phyloP scores from a whole-genome alignment of 2,329 filamentous ascomycete species.

The Claviceps capensis region DNA sequence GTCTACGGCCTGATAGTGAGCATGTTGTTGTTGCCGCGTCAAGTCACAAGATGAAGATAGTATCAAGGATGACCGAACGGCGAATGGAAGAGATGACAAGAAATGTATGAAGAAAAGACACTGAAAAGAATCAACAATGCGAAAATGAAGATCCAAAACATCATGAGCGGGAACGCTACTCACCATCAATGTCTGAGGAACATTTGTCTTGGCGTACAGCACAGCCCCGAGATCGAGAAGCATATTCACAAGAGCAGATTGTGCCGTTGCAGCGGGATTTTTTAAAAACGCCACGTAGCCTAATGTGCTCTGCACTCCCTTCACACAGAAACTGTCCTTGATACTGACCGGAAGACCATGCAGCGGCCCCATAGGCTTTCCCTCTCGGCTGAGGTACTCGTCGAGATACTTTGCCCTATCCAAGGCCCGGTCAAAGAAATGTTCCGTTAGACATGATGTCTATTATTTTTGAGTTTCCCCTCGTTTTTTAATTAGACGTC shows the following conservation, averaged over 20 bases:
- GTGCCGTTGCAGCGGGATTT: conserved; percentile 8
- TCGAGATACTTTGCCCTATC: conserved; percentile 9
- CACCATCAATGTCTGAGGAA: conserved; percentile 50
- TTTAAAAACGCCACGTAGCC: conserved; percentile 15
- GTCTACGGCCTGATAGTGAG: conserved; percentile 7
- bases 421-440: conserved; percentile 27
- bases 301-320: conserved; percentile 12
- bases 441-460: conserved; percentile 26
- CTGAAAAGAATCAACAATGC: no score
- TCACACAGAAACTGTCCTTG: conserved; percentile 13
- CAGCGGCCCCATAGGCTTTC: conserved; percentile 10
- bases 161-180: background rate
- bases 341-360: conserved; percentile 15
- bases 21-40: no score
- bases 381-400: conserved; percentile 3
- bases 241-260: conserved; percentile 13
- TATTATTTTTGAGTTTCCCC: background rate
- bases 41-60: background rate
- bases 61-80: background rate
- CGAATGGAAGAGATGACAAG: background rate
- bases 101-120: background rate
- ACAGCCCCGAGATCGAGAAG: conserved; percentile 15
- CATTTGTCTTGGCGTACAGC: conserved; percentile 30
- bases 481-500: background rate
- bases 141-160: background rate